Evolutionary conservation across 148 eudicot genomes (phyloP).

Genomic region (Rhododendron ovatum): DNA sequence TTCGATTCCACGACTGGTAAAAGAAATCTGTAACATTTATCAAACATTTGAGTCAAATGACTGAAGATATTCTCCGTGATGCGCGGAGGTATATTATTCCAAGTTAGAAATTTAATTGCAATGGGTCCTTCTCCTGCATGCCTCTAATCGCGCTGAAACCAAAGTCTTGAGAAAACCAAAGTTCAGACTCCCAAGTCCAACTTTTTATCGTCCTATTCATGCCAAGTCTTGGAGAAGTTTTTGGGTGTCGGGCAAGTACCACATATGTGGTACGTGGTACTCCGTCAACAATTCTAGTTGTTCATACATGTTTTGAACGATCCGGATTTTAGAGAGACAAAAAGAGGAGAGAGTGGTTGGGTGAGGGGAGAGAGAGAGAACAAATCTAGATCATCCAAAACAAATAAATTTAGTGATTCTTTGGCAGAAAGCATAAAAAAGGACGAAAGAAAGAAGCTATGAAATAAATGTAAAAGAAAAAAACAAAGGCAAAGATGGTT

Average conservation of each 20-base stretch:
- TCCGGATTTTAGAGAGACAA: too few species aligned
- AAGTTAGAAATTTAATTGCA: background rate
- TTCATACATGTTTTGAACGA: too few species aligned
- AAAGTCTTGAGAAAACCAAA: background rate
- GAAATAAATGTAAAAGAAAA: background rate
- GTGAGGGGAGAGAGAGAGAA: too few species aligned
- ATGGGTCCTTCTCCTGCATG: background rate
- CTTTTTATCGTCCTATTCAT: background rate
- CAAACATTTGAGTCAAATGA: background rate
- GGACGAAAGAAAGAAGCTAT: background rate
- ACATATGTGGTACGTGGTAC: too few species aligned
- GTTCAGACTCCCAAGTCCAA: background rate
- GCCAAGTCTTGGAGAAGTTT: background rate
- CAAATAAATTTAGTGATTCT: background rate
- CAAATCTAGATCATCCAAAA: too few species aligned
- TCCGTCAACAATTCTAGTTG: fast-evolving
- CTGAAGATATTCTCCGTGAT: background rate
- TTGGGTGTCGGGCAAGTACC: too few species aligned
- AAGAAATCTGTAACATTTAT: background rate
- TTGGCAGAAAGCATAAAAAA: background rate
- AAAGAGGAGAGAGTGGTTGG: too few species aligned
- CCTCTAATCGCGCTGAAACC: background rate
- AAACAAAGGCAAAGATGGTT: background rate
- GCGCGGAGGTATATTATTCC: background rate
- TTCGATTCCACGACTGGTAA: background rate